A percentile compares a stretch with the other conserved stretches of the same genome.
phyloP scores from a whole-genome alignment of 371 early-diverging fungal species.

The Mucor velutinosus region DNA sequence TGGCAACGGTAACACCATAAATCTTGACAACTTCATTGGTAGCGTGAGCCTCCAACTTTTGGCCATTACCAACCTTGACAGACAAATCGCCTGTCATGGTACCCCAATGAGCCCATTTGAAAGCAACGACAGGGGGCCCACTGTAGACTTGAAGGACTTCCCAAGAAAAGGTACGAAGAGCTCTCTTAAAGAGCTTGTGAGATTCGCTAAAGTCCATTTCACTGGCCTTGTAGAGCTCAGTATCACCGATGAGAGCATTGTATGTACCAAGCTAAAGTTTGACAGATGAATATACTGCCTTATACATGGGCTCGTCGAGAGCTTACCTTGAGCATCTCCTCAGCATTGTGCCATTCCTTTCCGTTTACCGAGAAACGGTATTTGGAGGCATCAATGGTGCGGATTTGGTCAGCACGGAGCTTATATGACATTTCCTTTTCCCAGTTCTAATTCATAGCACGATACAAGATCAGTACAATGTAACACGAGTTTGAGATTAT shows the following conservation, averaged over 20 bases:
- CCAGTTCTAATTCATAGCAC: constrained; percentile 44
- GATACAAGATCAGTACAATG: neutral
- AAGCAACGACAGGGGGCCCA: constrained; percentile 53
- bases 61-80: constrained; percentile 39
- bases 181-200: constrained; percentile 55
- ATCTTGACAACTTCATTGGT: constrained; percentile 47
- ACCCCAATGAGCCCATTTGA: constrained; percentile 62
- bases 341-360: constrained; percentile 35
- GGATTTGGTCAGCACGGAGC: constrained; percentile 49
- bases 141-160: constrained; percentile 55
- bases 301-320: neutral
- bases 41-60: constrained; percentile 46
- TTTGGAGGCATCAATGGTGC: constrained; percentile 48
- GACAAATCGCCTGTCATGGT: constrained; percentile 46
- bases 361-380: constrained; percentile 57
- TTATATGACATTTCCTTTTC: constrained; percentile 61
- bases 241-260: constrained; percentile 59
- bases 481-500: neutral
- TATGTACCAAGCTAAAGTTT: constrained; percentile 51
- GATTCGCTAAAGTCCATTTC: constrained; percentile 55
- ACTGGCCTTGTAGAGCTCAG: constrained; percentile 54
- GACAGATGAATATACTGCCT: neutral
- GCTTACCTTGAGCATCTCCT: constrained; percentile 51
- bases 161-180: constrained; percentile 53
- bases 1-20: constrained; percentile 51